Evolutionary conservation across 2,329 filamentous ascomycete species (phyloP).

Genomic region (Cercospora sesami): DNA sequence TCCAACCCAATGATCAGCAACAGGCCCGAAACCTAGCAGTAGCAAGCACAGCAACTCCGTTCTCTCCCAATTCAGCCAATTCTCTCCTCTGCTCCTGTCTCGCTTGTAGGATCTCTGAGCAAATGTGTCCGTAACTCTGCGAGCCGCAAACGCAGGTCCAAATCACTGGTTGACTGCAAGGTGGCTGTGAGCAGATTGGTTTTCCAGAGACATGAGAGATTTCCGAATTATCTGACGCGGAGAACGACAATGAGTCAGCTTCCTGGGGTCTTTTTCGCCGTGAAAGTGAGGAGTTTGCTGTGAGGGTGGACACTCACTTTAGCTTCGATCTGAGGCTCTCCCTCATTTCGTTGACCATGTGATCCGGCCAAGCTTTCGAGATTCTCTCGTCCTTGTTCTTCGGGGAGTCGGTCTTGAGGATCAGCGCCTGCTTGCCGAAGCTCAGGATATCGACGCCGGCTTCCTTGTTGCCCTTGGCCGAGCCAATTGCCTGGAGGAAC

Average conservation of each 20-base stretch:
- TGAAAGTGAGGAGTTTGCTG: background rate
- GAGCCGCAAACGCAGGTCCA: constrained; percentile 12
- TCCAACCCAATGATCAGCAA: background rate
- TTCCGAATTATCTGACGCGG: background rate
- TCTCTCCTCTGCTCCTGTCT: constrained; percentile 6
- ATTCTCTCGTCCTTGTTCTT: constrained; percentile 23
- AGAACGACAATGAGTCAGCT: background rate
- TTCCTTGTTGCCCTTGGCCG: constrained; percentile 28
- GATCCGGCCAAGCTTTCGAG: constrained; percentile 25
- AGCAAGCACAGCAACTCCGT: constrained; percentile 9
- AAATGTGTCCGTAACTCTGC: background rate
- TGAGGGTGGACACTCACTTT: constrained; percentile 34
- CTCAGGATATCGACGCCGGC: constrained; percentile 34
- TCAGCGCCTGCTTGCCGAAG: constrained; percentile 35
- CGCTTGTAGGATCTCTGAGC: constrained; percentile 1
- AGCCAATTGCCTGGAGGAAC: constrained; percentile 33
- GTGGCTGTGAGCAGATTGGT: background rate
- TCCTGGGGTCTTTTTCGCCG: background rate
- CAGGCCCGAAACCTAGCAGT: constrained; percentile 3
- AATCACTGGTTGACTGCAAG: background rate
- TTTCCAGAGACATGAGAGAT: background rate
- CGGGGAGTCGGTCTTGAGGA: constrained; percentile 29
- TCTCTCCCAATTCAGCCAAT: background rate
- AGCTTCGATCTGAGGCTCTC: constrained; percentile 33
- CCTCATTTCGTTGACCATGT: constrained; percentile 32